Percentiles rank a stretch among this genome's conserved stretches.
Conservation (phyloP, 495 filamentous ascomycete species). For the Tuber magnatum region DNA sequence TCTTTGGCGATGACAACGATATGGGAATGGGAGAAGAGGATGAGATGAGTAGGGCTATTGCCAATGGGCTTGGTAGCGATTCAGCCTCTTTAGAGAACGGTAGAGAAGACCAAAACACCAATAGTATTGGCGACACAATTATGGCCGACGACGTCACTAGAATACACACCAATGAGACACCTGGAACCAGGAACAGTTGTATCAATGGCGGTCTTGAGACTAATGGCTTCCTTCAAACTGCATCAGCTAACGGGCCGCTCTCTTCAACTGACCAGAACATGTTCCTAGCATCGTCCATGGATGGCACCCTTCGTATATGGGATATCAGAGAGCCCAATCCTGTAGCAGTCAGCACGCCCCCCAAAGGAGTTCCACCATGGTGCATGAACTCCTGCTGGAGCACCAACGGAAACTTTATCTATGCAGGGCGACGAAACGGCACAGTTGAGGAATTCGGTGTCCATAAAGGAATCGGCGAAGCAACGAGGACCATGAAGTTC, state of each 20-base stretch:
- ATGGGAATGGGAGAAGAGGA: slow-evolving; percentile 61
- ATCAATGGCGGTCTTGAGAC: neutral
- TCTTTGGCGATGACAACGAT: slow-evolving; percentile 63
- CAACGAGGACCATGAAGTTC: slow-evolving; percentile 80
- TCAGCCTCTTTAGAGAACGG: slow-evolving; percentile 7
- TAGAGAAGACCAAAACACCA: slow-evolving; percentile 5
- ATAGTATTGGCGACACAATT: slow-evolving; percentile 4
- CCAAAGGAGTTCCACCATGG: slow-evolving; percentile 73
- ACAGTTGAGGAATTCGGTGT: slow-evolving; percentile 91
- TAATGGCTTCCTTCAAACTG: neutral
- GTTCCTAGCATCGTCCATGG: slow-evolving; percentile 79
- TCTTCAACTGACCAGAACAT: slow-evolving; percentile 46
- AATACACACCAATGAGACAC: neutral
- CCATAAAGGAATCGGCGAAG: slow-evolving; percentile 65
- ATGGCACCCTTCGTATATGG: slow-evolving; percentile 86
- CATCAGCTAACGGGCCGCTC: slow-evolving; percentile 10
- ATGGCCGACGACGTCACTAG: slow-evolving; percentile 6
- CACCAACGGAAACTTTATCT: slow-evolving; percentile 90
- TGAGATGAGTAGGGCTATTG: slow-evolving; percentile 74
- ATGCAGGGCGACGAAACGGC: slow-evolving; percentile 83
- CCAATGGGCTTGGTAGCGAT: slow-evolving; percentile 46
- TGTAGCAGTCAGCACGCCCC: slow-evolving; percentile 58
- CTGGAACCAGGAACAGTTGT: neutral
- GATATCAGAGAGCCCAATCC: slow-evolving; percentile 72
- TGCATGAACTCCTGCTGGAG: slow-evolving; percentile 98